A percentile compares a stretch with the other conserved stretches of the same genome.
These are phyloP conservation scores for Podaxis sp. DNA, from an alignment of 768 basidiomycete genomes.

Conservation along the genomic window DNA sequence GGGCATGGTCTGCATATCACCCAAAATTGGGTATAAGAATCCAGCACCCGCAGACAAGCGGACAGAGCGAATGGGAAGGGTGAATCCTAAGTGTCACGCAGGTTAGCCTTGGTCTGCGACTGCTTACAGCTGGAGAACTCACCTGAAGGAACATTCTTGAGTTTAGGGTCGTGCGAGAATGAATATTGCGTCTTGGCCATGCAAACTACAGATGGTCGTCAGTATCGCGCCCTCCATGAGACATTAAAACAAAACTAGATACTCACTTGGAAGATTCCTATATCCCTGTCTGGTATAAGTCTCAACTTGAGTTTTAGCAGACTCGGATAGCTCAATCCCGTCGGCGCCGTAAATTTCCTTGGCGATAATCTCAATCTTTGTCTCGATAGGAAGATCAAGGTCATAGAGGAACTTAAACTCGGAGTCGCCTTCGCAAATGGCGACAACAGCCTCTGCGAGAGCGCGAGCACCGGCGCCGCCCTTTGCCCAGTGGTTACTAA, in stretches of 20 bases:
- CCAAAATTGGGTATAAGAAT: constrained; percentile 94
- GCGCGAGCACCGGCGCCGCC: constrained; percentile 89
- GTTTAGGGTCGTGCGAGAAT: constrained; percentile 90
- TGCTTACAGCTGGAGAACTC: constrained; percentile 17
- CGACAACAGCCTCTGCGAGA: constrained; percentile 90
- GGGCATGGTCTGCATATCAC: constrained; percentile 98
- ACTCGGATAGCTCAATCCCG: constrained; percentile 82
- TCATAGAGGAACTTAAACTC: constrained; percentile 94
- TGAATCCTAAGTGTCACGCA: constrained; percentile 65
- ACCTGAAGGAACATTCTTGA: constrained; percentile 88
- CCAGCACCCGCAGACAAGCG: constrained; percentile 90
- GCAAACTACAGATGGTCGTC: constrained; percentile 58
- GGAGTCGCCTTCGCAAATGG: constrained; percentile 79
- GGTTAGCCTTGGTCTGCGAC: not conserved
- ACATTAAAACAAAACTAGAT: not conserved
- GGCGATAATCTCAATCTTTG: constrained; percentile 86
- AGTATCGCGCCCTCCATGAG: not conserved
- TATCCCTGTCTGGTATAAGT: constrained; percentile 93
- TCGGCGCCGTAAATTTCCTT: constrained; percentile 95
- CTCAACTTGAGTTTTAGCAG: constrained; percentile 83
- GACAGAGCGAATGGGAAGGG: constrained; percentile 86
- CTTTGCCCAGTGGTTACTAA: constrained; percentile 97
- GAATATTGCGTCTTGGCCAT: constrained; percentile 99
- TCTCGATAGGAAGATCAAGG: constrained; percentile 75
- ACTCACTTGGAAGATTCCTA: constrained; percentile 71